These are phyloP conservation scores for Telfairia occidentalis DNA, from an alignment of 331 rosid genomes.

Conservation along the genomic window DNA sequence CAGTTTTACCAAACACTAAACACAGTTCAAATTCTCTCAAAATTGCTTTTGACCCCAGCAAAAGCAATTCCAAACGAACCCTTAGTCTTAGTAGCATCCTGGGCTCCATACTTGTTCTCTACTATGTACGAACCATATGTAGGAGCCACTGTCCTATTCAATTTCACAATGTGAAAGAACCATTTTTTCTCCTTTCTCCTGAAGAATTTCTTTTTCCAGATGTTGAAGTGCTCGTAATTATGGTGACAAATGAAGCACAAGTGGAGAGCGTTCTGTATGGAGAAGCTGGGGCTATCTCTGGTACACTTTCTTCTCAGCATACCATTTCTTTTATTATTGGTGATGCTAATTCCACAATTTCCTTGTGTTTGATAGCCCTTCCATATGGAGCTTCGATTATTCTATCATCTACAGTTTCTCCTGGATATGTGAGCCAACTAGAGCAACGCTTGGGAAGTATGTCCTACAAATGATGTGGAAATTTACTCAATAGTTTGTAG, in stretches of 20 bases:
- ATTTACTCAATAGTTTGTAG: background rate
- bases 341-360: slow-evolving; percentile 21
- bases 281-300: slow-evolving; percentile 76
- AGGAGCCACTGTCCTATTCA: background rate
- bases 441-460: slow-evolving; percentile 63
- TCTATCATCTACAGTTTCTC: slow-evolving; percentile 95
- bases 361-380: slow-evolving; percentile 44
- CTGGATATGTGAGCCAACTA: slow-evolving; percentile 73
- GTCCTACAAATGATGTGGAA: slow-evolving; percentile 12
- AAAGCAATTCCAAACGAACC: too few species aligned
- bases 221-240: slow-evolving; percentile 70
- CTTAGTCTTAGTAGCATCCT: too few species aligned
- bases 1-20: too few species aligned
- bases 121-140: too few species aligned
- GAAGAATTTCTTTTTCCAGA: slow-evolving; percentile 37
- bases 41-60: too few species aligned
- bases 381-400: slow-evolving; percentile 70
- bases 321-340: slow-evolving; percentile 2
- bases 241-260: slow-evolving; percentile 89
- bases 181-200: background rate
- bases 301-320: slow-evolving; percentile 31
- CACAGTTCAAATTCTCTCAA: too few species aligned
- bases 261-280: slow-evolving; percentile 78
- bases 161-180: background rate
- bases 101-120: background rate